These are phyloP conservation scores for Didymella sp. DNA, from an alignment of 2,329 filamentous ascomycete genomes.

Conservation along the genomic window DNA sequence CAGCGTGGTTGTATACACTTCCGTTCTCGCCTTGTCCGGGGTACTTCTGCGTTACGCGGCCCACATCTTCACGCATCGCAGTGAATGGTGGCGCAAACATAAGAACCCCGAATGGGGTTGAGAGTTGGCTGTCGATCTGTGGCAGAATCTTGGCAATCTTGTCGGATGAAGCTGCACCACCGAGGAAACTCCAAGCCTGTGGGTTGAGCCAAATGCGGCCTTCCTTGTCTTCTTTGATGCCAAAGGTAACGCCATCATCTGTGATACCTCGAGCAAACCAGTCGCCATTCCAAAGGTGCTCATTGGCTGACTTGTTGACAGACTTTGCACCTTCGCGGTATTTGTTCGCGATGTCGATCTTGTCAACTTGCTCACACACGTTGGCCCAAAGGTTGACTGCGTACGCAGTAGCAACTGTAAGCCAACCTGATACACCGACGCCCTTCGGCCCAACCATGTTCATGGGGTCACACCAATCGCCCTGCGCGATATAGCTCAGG, in stretches of 20 bases:
- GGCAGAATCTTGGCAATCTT: slow-evolving; percentile 57
- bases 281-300: slow-evolving; percentile 63
- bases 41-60: slow-evolving; percentile 66
- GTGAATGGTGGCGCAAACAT: slow-evolving; percentile 65
- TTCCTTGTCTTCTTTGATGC: slow-evolving; percentile 59
- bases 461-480: slow-evolving; percentile 68
- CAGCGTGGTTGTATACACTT: slow-evolving; percentile 65
- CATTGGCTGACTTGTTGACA: slow-evolving; percentile 60
- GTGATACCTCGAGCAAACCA: slow-evolving; percentile 67
- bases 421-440: slow-evolving; percentile 64
- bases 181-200: slow-evolving; percentile 63
- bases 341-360: slow-evolving; percentile 51
- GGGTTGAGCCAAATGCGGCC: slow-evolving; percentile 67
- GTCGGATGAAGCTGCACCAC: slow-evolving; percentile 57
- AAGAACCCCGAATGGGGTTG: slow-evolving; percentile 61
- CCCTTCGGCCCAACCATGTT: slow-evolving; percentile 69
- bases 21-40: slow-evolving; percentile 66
- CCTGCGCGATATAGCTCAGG: slow-evolving; percentile 65
- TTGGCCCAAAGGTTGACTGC: slow-evolving; percentile 62
- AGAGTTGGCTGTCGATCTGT: slow-evolving; percentile 60
- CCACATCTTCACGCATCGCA: slow-evolving; percentile 65
- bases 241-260: slow-evolving; percentile 62
- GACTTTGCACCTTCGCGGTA: slow-evolving; percentile 56
- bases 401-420: slow-evolving; percentile 63
- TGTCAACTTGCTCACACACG: slow-evolving; percentile 57